These are phyloP conservation scores for Ambrosia hybrid DNA, from an alignment of 140 eudicot genomes.

Conservation along the genomic window DNA sequence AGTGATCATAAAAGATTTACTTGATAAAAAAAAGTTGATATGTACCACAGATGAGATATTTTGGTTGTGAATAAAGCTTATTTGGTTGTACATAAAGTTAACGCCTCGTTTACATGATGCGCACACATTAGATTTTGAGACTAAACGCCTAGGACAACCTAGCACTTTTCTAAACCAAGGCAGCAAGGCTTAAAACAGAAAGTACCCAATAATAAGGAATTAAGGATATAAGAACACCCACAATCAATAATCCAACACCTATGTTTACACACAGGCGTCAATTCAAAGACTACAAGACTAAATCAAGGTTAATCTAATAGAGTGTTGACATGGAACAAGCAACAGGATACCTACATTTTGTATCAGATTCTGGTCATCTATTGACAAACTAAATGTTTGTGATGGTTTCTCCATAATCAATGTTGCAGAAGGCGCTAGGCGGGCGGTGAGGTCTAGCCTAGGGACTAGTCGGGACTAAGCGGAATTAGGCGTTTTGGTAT, in stretches of 20 bases:
- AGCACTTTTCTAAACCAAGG: background rate
- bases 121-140: no score
- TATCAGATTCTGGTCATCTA: conserved; percentile 9
- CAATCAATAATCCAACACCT: conserved; percentile 5
- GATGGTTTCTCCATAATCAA: background rate
- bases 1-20: background rate
- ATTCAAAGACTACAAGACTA: background rate
- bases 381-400: background rate
- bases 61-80: no score
- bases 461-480: no score
- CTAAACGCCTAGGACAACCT: no score
- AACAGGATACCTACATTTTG: conserved; percentile 13
- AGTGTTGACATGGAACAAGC: background rate
- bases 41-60: background rate
- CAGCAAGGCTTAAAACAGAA: background rate
- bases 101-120: no score
- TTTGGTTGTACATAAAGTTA: no score
- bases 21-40: background rate
- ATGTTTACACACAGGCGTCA: background rate
- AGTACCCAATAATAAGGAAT: background rate
- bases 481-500: no score
- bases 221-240: background rate
- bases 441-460: no score
- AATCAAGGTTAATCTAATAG: background rate
- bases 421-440: no score